These are phyloP conservation scores for Boletus rex-veris DNA, from an alignment of 768 basidiomycete genomes.

Conservation along the genomic window DNA sequence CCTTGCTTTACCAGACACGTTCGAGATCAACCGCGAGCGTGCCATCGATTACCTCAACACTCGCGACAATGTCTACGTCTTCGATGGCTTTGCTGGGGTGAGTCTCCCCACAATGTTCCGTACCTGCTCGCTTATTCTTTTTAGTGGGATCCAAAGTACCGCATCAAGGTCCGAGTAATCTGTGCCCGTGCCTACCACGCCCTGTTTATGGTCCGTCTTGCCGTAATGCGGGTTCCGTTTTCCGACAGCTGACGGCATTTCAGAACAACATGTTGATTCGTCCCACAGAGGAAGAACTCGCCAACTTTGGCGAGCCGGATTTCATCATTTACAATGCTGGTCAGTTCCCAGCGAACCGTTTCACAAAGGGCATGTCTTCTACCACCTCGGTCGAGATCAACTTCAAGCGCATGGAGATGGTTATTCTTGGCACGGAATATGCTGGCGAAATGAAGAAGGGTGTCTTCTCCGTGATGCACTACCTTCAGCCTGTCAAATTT, in stretches of 20 bases:
- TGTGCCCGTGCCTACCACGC: conserved; percentile 98
- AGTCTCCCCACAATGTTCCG: conserved; percentile 5
- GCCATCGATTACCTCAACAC: conserved; percentile 99
- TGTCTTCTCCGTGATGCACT: conserved; percentile 99
- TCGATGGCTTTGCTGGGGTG: conserved; percentile 92
- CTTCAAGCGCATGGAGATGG: conserved; percentile 99
- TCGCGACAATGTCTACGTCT: conserved; percentile 96
- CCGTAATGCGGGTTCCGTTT: conserved; percentile 4
- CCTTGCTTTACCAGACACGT: conserved; percentile 65
- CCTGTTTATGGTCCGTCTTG: conserved; percentile 82
- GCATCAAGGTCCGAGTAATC: conserved; percentile 99
- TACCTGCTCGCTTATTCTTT: neutral
- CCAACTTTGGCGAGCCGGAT: conserved; percentile 94
- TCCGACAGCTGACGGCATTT: conserved; percentile 1
- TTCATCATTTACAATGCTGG: conserved; percentile 99
- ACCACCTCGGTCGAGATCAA: conserved; percentile 99
- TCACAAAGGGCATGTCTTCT: conserved; percentile 99
- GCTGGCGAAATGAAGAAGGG: conserved; percentile 99
- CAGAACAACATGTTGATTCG: conserved; percentile 99
- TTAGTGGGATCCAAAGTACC: conserved; percentile 97
- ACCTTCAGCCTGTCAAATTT: conserved; percentile 97
- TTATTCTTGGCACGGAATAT: conserved; percentile 97
- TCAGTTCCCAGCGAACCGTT: conserved; percentile 99
- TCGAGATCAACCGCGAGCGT: conserved; percentile 98
- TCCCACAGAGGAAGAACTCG: conserved; percentile 91